Evolutionary conservation across 371 early-diverging fungal genomes (phyloP).

Genomic region (Rhizopus microsporus): DNA sequence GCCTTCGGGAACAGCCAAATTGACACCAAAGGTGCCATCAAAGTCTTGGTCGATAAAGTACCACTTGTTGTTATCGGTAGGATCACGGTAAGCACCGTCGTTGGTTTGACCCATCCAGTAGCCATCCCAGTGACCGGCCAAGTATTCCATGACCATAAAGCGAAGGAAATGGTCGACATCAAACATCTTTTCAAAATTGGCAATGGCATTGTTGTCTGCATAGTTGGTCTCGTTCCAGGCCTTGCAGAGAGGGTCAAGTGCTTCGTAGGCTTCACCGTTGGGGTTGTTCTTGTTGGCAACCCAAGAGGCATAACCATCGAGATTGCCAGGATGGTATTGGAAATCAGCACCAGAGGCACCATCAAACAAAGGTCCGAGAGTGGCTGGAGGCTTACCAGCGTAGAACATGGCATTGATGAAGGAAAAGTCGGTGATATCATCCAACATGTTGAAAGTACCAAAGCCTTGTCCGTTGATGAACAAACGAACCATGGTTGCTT

Average conservation of each 20-base stretch:
- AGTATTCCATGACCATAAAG: conserved; percentile 64
- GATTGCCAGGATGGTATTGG: conserved; percentile 29
- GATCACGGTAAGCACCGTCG: conserved; percentile 57
- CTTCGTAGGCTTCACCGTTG: conserved; percentile 27
- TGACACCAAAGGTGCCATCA: conserved; percentile 62
- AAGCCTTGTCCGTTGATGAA: conserved; percentile 52
- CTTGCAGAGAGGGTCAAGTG: conserved; percentile 44
- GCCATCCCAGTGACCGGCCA: conserved; percentile 58
- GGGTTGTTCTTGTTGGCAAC: conserved; percentile 34
- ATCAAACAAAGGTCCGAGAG: conserved; percentile 53
- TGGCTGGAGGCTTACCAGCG: conserved; percentile 40
- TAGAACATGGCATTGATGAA: conserved; percentile 51
- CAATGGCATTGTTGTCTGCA: conserved; percentile 42
- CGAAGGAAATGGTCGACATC: conserved; percentile 52
- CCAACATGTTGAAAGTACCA: conserved; percentile 60
- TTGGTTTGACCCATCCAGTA: conserved; percentile 63
- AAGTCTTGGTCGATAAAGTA: conserved; percentile 54
- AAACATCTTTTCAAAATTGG: conserved; percentile 36
- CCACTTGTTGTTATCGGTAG: conserved; percentile 45
- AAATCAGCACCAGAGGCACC: conserved; percentile 58
- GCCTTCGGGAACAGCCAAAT: conserved; percentile 34
- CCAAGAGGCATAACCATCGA: conserved; percentile 37
- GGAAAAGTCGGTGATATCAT: conserved; percentile 53
- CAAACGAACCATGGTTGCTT: conserved; percentile 55
- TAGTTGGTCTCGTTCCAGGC: conserved; percentile 40